Conservation (phyloP, 2,329 filamentous ascomycete species). For the Stagonosporopsis tanaceti region DNA sequence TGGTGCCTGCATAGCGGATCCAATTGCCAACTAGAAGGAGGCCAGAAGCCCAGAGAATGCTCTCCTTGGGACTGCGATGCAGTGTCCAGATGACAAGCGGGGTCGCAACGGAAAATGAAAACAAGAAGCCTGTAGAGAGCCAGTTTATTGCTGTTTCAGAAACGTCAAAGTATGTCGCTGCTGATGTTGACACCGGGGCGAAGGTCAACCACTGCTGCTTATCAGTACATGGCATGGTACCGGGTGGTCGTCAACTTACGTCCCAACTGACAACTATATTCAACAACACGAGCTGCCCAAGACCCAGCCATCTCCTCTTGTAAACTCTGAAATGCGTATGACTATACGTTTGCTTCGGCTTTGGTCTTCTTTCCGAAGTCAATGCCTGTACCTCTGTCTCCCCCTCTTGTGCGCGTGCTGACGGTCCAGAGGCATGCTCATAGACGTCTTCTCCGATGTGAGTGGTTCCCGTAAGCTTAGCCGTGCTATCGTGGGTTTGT, state of each 20-base stretch:
- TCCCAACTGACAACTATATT: conserved; percentile 97
- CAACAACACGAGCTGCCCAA: conserved; percentile 82
- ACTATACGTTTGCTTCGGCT: conserved; percentile 34
- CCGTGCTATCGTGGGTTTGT: conserved; percentile 4
- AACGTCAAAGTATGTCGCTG: conserved; percentile 78
- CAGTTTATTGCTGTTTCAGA: conserved; percentile 85
- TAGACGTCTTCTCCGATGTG: conserved; percentile 8
- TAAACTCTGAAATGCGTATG: conserved; percentile 65
- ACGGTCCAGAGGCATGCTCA: conserved; percentile 2
- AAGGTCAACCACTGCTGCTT: conserved; percentile 85
- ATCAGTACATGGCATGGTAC: background rate
- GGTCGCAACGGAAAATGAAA: conserved; percentile 77
- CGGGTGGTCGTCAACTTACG: conserved; percentile 66
- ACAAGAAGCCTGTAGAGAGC: conserved; percentile 87
- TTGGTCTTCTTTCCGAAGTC: background rate
- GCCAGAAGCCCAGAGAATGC: conserved; percentile 76
- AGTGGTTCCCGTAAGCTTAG: background rate
- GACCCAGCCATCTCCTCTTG: conserved; percentile 87
- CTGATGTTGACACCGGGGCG: conserved; percentile 78
- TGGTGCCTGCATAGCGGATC: conserved; percentile 81
- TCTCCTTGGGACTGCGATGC: conserved; percentile 79
- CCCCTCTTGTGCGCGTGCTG: conserved; percentile 8
- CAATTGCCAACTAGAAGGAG: conserved; percentile 87
- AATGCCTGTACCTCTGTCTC: background rate
- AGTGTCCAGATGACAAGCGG: conserved; percentile 78